Conservation (phyloP, 2,329 filamentous ascomycete species). For the Diaporthe longicolla region DNA sequence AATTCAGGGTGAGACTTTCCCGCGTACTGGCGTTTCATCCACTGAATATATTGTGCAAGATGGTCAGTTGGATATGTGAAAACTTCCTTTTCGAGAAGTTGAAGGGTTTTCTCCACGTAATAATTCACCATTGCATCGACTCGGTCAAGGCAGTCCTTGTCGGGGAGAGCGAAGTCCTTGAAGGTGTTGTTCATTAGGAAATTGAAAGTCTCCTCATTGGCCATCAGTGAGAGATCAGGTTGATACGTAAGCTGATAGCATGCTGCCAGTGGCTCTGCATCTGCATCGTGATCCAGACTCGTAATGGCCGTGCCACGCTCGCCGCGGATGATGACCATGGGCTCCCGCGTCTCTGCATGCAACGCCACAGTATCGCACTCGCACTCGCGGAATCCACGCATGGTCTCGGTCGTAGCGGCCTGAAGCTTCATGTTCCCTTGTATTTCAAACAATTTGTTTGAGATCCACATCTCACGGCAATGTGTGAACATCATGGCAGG, state of each 20-base stretch:
- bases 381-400: background rate
- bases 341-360: background rate
- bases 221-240: slow-evolving; percentile 2
- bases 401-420: background rate
- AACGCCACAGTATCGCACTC: slow-evolving; percentile 17
- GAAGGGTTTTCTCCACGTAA: background rate
- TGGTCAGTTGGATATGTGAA: background rate
- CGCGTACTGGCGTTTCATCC: background rate
- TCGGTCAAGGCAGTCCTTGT: background rate
- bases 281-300: background rate
- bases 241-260: slow-evolving; percentile 16
- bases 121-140: slow-evolving; percentile 7
- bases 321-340: slow-evolving; percentile 22
- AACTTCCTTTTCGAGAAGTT: background rate
- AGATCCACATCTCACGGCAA: slow-evolving; percentile 16
- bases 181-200: slow-evolving; percentile 20
- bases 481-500: background rate
- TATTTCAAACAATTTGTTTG: slow-evolving; percentile 12
- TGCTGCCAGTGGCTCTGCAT: background rate
- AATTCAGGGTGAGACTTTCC: background rate
- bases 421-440: slow-evolving; percentile 10
- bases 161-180: slow-evolving; percentile 5
- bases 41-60: background rate
- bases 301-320: slow-evolving; percentile 27
- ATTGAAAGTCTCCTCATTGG: background rate